Evolutionary conservation across 1,139 yeast species (phyloP), one percentile per base, ranked within the genome.

Genomic region (Geotrichum klebahnii): DNA sequence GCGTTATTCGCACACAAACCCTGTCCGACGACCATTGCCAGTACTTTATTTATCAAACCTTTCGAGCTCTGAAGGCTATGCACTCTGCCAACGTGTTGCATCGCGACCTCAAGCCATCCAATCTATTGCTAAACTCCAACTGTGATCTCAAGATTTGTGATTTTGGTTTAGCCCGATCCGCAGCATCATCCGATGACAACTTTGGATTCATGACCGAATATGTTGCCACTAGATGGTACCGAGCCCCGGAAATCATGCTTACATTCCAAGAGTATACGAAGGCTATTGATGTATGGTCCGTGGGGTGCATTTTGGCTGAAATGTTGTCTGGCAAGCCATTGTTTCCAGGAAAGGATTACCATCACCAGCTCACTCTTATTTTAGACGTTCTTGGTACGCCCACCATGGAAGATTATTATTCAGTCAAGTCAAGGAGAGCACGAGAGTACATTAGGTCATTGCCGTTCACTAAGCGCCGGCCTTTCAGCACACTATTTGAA

Each of bases 191-290:
- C 49, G 81, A 78, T 55, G 81, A 79, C 63, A 80, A 79, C 60
- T 77, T 79, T 54, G 84, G 90, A 38, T 81, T 82, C 65, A 78
- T 92, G 85, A 92, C 98, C 2, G 97, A 92, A 68, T 92, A 92
- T 65, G 97, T 92, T 47, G 97, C 97, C 6, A 92, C 98, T 4
- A 74, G 97, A 60, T 90, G 97, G 97, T 90, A 90, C 68, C 74
- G 97, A 48, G 97, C 97, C 1, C 97, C 97, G 0, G 97, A 90
- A 64, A 90, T 90, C 65, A 90, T 90, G 97, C 76, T 92, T 50
- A 87, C 97, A 1, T 84, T 89, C 62, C 92, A 90, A 55, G 90
- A 86, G 64, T 92, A 92, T 69, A 85, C 96, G 24, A 86, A 90
- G 53, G 96, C 97, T 14, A 90, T 92, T 61, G 98, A 92, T 68